phyloP scores from a whole-genome alignment of 2,329 filamentous ascomycete genomes.

The Dichotomopilus funicola region DNA sequence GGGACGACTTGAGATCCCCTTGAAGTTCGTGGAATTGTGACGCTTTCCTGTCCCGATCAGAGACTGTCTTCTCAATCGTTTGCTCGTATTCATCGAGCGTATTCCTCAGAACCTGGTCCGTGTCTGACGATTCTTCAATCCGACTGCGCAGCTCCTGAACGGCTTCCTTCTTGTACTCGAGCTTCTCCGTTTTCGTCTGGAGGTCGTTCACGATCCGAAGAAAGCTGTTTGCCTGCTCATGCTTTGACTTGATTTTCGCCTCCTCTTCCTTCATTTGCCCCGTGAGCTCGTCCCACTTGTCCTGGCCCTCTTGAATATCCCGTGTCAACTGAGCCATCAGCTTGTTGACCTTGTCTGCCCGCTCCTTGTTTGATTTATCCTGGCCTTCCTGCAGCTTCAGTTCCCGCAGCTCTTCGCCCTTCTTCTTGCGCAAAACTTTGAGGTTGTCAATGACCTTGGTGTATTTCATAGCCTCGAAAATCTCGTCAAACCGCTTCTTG shows the following conservation, averaged over 20 bases:
- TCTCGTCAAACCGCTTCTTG: slow-evolving; percentile 95
- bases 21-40: slow-evolving; percentile 61
- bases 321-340: slow-evolving; percentile 52
- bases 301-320: slow-evolving; percentile 57
- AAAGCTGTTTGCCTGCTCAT: slow-evolving; percentile 66
- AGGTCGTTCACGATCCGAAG: slow-evolving; percentile 69
- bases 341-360: slow-evolving; percentile 65
- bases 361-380: slow-evolving; percentile 78
- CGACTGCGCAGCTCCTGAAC: slow-evolving; percentile 64
- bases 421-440: slow-evolving; percentile 75
- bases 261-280: slow-evolving; percentile 52
- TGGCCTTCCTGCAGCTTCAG: slow-evolving; percentile 70
- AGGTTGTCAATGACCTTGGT: slow-evolving; percentile 96
- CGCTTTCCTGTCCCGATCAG: slow-evolving; percentile 57
- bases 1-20: slow-evolving; percentile 37
- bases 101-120: slow-evolving; percentile 66
- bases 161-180: slow-evolving; percentile 61
- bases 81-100: slow-evolving; percentile 73
- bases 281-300: slow-evolving; percentile 52
- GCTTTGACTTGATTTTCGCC: slow-evolving; percentile 53
- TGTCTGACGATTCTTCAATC: slow-evolving; percentile 70
- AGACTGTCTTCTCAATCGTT: slow-evolving; percentile 58
- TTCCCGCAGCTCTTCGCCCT: slow-evolving; percentile 66
- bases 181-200: slow-evolving; percentile 68
- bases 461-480: slow-evolving; percentile 95